phyloP scores from a whole-genome alignment of 2,329 filamentous ascomycete genomes.

The Diaporthe humulicola region DNA sequence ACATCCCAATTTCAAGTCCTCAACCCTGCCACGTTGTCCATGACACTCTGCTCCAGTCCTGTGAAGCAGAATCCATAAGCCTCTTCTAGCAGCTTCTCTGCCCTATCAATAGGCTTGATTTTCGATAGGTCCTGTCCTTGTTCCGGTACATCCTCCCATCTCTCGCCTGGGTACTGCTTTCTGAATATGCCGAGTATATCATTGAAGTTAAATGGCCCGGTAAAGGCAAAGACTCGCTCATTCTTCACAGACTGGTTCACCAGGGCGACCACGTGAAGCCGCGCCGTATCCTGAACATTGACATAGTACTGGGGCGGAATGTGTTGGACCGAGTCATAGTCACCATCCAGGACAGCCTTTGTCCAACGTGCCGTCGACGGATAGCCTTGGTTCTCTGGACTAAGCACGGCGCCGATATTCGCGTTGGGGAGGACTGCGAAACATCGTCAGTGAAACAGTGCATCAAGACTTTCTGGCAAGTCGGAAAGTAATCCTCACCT shows the following conservation, averaged over 20 bases:
- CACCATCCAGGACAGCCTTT: conserved; percentile 10
- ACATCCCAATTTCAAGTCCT: not conserved
- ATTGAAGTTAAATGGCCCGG: conserved; percentile 57
- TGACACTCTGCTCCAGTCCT: conserved; percentile 20
- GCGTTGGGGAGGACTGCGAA: conserved; percentile 9
- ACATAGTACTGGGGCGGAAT: conserved; percentile 56
- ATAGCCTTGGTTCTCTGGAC: conserved; percentile 22
- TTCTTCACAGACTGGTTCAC: conserved; percentile 58
- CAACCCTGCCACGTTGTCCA: not conserved
- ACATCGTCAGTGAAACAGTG: not conserved
- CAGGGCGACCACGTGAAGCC: conserved; percentile 65
- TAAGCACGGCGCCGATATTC: conserved; percentile 12
- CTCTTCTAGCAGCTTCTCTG: conserved; percentile 41
- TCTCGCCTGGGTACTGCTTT: not conserved
- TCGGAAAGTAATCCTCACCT: conserved; percentile 34
- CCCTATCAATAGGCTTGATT: conserved; percentile 40
- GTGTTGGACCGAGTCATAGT: not conserved
- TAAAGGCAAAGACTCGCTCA: conserved; percentile 68
- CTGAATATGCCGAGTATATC: conserved; percentile 47
- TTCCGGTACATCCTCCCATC: not conserved
- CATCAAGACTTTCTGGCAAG: not conserved
- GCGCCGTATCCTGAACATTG: conserved; percentile 62
- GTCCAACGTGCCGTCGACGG: conserved; percentile 1
- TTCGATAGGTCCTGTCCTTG: conserved; percentile 42
- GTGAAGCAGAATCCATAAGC: conserved; percentile 18